These are phyloP conservation scores for Rhododendron vialii DNA, from an alignment of 148 eudicot genomes.

Conservation along the genomic window DNA sequence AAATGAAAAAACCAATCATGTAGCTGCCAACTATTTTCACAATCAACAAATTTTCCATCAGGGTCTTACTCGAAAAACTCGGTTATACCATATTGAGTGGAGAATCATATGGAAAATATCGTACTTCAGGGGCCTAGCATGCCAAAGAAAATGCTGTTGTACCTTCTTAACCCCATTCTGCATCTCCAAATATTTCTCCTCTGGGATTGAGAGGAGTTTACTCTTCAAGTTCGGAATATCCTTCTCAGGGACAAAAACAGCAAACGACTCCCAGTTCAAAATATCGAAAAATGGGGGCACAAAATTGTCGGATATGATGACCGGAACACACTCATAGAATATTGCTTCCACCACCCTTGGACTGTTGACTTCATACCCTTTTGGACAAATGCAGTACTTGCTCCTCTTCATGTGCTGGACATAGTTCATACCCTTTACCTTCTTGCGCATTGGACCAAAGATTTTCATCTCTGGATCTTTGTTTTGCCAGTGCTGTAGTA, in stretches of 20 bases:
- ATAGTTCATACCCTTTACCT: conserved; percentile 27
- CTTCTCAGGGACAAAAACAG: conserved; percentile 39
- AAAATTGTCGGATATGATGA: conserved; percentile 46
- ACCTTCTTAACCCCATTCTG: conserved; percentile 40
- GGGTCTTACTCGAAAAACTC: conserved; percentile 31
- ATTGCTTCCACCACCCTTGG: conserved; percentile 53
- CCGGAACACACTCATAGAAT: conserved; percentile 46
- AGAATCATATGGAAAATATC: conserved; percentile 49
- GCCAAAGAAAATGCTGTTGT: conserved; percentile 48
- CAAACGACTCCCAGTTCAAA: conserved; percentile 50
- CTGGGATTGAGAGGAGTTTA: conserved; percentile 32
- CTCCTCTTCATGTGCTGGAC: conserved; percentile 46
- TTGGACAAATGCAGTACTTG: conserved; percentile 46
- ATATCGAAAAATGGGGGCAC: conserved; percentile 47
- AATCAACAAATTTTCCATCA: neutral
- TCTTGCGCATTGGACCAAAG: conserved; percentile 20
- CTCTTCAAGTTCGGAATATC: conserved; percentile 40
- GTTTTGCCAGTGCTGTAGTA: conserved; percentile 33
- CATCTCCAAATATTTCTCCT: conserved; percentile 29
- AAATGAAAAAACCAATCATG: neutral
- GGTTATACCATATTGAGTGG: conserved; percentile 42
- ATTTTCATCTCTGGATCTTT: conserved; percentile 45
- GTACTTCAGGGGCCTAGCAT: conserved; percentile 39
- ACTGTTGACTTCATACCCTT: conserved; percentile 47
- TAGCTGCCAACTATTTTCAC: neutral